Evolutionary conservation across 1,284 basidiomycete species (phyloP), one percentile per base, ranked within the genome.

Genomic region (Naganishia sp.): DNA sequence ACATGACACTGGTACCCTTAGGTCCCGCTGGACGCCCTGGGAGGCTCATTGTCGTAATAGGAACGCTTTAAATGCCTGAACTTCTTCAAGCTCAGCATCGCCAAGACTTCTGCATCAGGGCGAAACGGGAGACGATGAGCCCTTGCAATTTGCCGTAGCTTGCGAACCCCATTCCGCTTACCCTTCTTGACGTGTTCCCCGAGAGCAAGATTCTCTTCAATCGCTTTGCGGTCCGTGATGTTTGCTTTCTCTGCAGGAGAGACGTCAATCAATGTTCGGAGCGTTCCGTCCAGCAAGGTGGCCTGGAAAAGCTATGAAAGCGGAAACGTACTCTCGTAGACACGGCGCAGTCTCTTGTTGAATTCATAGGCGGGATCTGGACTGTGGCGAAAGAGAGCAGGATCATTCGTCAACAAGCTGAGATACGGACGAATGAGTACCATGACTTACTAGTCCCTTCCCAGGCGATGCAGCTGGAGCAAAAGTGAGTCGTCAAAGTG

Each of bases 151-250:
- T 5, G 28, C 28, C 28, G 28, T 28, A 28, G 28, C 28, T 28
- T 28, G 5, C 28, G 5, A 5, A 28, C 28, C 3, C 28, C 28
- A 5, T 28, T 28, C 28, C 28, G 28, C 86, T 69, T 71, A 90
- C 92, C 92, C 75, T 90, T 91, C 79, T 89, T 91, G 76, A 94
- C 92, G 73, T 91, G 92, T 77, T 92, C 90, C 10, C 87, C 90
- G 45, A 93, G 81, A 65, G 85, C 86, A 57, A 93, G 81, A 2
- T 90, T 90, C 69, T 85, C 86, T 79, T 92, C 88, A 64, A 94
- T 88, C 70, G 90, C 87, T 46, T 84, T 83, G 44, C 84, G 84
- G 74, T 90, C 86, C 11, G 83, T 87, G 66, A 91, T 79, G 71
- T 84, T 77, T 68, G 84, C 83, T 75, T 93, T 91, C 77, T 89